Base-by-base conservation (phyloP, 495 filamentous ascomycete genomes). In the Mytilinidion resinicola region DNA sequence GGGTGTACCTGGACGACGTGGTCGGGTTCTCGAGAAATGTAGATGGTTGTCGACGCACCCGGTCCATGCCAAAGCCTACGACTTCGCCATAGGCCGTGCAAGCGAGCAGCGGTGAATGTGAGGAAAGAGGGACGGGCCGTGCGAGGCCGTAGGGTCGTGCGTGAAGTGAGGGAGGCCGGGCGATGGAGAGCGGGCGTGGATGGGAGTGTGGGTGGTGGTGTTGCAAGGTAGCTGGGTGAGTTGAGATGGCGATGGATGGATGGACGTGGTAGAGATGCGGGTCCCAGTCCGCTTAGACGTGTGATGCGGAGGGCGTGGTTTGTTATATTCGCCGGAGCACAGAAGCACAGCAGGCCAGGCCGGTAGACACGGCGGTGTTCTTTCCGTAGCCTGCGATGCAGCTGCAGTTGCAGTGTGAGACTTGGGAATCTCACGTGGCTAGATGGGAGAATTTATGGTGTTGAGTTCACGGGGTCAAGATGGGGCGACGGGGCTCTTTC, bases 11-110 rank as follows among this genome's bases (percentile, higher is more conserved):
- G 51, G 55, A 53, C 21, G 58, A n/a, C 21, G 59, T 17, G 42
- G 61, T 52, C 52, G 61, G 57, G 51, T 25, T 57, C 56, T 60
- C 51, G 56, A 57, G 61, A 60, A 57, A 60, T 61, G 54, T 55
- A 62, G 58, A 59, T 55, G 62, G 17, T 17, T 57, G 57, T 59
- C 63, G 61, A 60, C 52, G 56, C 61, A 62, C 58, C 54, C 63
- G 61, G 54, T 65, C 63, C 63, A 65, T 65, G 21, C 46, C 46
- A 58, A 48, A 54, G 53, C 53, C 57, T 53, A 53, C 51, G 51
- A 54, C 62, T 65, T 56, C 63, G 63, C 63, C 63, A 65, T 65
- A 65, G 63, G 63, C 58, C 55, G 55, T 41, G 52, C 50, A 56
- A 59, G 63, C 59, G 63, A 65, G 58, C 53, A 59, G 25, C 25